Percentiles rank a stretch among this genome's conserved stretches.
Conservation (phyloP, 1,284 basidiomycete genomes). For the Fomitopsis palustris region DNA sequence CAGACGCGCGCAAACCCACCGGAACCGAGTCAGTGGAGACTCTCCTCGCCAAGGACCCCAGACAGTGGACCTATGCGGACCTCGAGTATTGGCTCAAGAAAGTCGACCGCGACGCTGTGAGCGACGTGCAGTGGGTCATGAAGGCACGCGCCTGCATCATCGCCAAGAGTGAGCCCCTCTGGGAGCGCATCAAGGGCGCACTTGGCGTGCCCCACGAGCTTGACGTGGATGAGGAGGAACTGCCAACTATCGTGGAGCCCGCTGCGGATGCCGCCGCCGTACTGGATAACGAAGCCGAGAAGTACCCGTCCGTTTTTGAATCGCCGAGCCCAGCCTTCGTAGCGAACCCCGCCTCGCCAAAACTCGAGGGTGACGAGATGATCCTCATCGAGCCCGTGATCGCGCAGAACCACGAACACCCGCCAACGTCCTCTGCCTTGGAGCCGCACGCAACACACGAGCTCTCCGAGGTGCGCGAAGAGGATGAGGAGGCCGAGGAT, state of each 20-base stretch:
- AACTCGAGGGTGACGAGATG: slow-evolving; percentile 19
- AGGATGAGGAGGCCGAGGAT: slow-evolving; percentile 24
- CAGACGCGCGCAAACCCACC: slow-evolving; percentile 21
- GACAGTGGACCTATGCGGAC: slow-evolving; percentile 55
- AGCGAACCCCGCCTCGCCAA: slow-evolving; percentile 1
- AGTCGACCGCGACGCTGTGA: slow-evolving; percentile 52
- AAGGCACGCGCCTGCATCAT: slow-evolving; percentile 65
- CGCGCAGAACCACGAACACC: slow-evolving; percentile 14
- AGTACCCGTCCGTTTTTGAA: slow-evolving; percentile 3
- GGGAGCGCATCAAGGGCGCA: slow-evolving; percentile 78
- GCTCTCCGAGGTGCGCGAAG: slow-evolving; percentile 23
- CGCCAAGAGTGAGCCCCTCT: slow-evolving; percentile 70
- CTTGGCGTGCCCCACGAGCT: slow-evolving; percentile 76
- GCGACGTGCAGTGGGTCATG: slow-evolving; percentile 63
- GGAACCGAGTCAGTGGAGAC: slow-evolving; percentile 21
- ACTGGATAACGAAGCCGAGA: neutral
- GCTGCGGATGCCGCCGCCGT: neutral
- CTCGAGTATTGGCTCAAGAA: slow-evolving; percentile 58
- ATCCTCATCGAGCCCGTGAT: slow-evolving; percentile 30
- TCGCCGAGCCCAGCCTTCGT: slow-evolving; percentile 14
- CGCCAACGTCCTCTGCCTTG: slow-evolving; percentile 14
- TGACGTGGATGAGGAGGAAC: slow-evolving; percentile 49
- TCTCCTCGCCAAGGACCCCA: slow-evolving; percentile 39
- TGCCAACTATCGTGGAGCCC: slow-evolving; percentile 1
- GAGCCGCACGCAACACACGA: slow-evolving; percentile 16